A percentile compares a stretch with the other conserved stretches of the same genome.
Conservation (phyloP, 805 yeast genomes). For the Metschnikowia drakensbergensis region DNA sequence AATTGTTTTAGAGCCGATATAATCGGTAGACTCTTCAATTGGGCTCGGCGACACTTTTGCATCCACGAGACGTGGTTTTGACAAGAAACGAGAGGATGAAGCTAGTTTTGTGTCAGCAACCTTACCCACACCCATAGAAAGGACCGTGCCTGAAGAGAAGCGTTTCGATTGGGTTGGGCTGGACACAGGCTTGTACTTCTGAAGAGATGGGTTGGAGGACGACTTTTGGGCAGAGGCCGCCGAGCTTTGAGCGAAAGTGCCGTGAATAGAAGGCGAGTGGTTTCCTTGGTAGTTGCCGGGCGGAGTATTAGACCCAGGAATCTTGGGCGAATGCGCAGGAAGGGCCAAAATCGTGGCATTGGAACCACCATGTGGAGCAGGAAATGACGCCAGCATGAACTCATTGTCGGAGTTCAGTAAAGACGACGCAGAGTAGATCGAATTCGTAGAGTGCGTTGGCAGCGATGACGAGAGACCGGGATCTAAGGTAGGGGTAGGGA, state of each 20-base stretch:
- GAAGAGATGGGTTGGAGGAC: slow-evolving; percentile 2
- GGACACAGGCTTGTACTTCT: slow-evolving; percentile 6
- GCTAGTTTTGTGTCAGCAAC: slow-evolving; percentile 20
- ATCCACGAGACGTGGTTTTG: slow-evolving; percentile 17
- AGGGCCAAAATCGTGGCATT: not conserved
- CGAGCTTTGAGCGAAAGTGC: slow-evolving; percentile 4
- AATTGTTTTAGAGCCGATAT: not conserved
- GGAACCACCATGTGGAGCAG: not conserved
- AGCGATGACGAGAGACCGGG: slow-evolving; percentile 32
- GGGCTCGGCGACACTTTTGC: slow-evolving; percentile 8
- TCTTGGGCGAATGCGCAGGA: slow-evolving; percentile 1
- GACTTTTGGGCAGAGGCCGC: slow-evolving; percentile 1
- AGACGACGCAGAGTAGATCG: slow-evolving; percentile 12
- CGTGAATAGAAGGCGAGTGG: not conserved
- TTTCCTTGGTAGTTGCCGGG: not conserved
- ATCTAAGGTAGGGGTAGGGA: slow-evolving; percentile 59
- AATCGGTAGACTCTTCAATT: slow-evolving; percentile 8
- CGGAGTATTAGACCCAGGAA: not conserved
- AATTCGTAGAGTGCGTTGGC: slow-evolving; percentile 26
- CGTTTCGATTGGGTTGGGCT: slow-evolving; percentile 29
- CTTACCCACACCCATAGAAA: slow-evolving; percentile 43
- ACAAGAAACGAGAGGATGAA: slow-evolving; percentile 7
- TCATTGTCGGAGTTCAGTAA: slow-evolving; percentile 15
- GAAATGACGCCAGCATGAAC: slow-evolving; percentile 5
- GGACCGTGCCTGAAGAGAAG: slow-evolving; percentile 34